These are phyloP conservation scores for Boletus reticulatus DNA, from an alignment of 768 basidiomycete species.

Conservation along the genomic window DNA sequence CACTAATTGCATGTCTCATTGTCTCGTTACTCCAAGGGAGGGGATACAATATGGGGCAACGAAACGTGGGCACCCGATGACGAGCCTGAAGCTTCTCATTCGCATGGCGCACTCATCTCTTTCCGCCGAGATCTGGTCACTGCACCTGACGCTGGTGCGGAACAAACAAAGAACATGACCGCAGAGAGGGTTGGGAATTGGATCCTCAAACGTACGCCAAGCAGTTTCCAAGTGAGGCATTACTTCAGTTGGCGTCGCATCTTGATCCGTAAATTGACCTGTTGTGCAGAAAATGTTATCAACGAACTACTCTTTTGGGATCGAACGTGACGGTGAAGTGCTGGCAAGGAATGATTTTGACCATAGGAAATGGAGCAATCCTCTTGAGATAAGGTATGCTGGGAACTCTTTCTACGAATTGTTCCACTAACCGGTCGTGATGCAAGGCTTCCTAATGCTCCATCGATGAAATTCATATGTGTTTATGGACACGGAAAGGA, in stretches of 20 bases:
- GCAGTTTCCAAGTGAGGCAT: conserved; percentile 66
- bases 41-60: conserved; percentile 83
- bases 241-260: not conserved
- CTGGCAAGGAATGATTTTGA: conserved; percentile 69
- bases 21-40: conserved; percentile 50
- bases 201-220: conserved; percentile 80
- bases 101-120: conserved; percentile 80
- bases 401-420: not conserved
- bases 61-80: conserved; percentile 79
- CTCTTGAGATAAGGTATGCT: conserved; percentile 69
- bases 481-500: conserved; percentile 96
- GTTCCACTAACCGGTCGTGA: not conserved
- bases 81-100: conserved; percentile 45
- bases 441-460: conserved; percentile 77
- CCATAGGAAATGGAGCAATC: conserved; percentile 89
- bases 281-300: conserved; percentile 63
- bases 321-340: conserved; percentile 70
- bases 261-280: not conserved
- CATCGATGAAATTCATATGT: conserved; percentile 89
- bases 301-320: conserved; percentile 85
- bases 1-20: not conserved
- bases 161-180: conserved; percentile 63
- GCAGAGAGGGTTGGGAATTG: conserved; percentile 70
- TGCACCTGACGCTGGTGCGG: conserved; percentile 7
- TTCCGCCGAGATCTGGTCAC: conserved; percentile 49